A percentile compares a stretch with the other conserved stretches of the same genome.
Conservation (phyloP, 306 rosid genomes). For the Arachis hypogaea region DNA sequence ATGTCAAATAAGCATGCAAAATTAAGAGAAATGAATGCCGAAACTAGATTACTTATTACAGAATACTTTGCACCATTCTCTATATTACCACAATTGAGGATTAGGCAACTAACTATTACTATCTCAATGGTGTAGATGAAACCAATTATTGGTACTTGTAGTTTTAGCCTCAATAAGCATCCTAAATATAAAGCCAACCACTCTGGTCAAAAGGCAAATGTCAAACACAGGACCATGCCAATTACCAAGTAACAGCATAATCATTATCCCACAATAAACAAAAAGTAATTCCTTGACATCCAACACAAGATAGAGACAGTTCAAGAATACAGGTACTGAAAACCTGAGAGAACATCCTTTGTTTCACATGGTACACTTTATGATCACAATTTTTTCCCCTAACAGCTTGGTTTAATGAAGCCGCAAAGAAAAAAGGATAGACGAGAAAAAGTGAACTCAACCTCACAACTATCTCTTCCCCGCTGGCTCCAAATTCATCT, state of each 20-base stretch:
- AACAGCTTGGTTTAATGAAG: slow-evolving; percentile 3
- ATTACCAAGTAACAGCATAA: slow-evolving; percentile 1
- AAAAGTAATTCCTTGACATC: slow-evolving; percentile 4
- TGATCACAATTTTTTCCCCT: slow-evolving; percentile 16
- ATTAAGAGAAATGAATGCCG: neutral
- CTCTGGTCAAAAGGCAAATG: too few relatives aligned
- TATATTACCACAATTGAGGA: neutral
- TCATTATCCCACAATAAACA: slow-evolving; percentile 1
- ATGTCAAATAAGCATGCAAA: neutral
- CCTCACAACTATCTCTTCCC: slow-evolving; percentile 41
- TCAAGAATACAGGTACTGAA: slow-evolving; percentile 20
- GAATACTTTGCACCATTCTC: neutral
- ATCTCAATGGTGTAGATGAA: slow-evolving; percentile 1
- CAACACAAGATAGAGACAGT: slow-evolving; percentile 1
- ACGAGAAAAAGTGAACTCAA: slow-evolving; percentile 14
- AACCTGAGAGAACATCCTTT: slow-evolving; percentile 28
- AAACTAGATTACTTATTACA: neutral
- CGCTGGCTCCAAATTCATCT: slow-evolving; percentile 51
- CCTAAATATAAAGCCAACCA: slow-evolving; percentile 6
- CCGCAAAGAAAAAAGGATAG: neutral
- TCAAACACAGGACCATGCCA: neutral
- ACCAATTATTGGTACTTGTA: neutral
- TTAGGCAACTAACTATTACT: neutral
- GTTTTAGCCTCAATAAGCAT: neutral
- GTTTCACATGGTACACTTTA: slow-evolving; percentile 31